Conservation (phyloP, 306 rosid species). For the Hippophae tibetana region DNA sequence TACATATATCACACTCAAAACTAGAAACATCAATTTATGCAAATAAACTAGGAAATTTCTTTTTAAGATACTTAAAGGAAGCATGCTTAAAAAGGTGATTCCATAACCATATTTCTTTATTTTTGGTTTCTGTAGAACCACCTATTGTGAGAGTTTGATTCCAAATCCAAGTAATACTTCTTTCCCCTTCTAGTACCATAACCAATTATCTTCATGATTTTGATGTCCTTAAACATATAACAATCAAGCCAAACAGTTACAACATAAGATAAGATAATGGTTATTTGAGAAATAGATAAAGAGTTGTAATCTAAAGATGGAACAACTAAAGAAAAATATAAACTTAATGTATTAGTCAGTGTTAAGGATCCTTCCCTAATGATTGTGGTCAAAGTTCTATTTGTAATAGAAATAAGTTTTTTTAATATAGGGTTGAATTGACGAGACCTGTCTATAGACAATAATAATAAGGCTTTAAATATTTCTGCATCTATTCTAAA, state of each 20-base stretch:
- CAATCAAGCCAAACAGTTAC: conserved; percentile 12
- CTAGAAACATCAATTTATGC: background rate
- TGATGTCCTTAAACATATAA: too few species aligned
- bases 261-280: conserved; percentile 4
- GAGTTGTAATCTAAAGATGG: conserved; percentile 4
- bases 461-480: too few species aligned
- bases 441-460: background rate
- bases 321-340: conserved; percentile 3
- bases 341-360: conserved; percentile 1
- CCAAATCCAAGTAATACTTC: background rate
- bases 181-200: background rate
- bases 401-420: conserved; percentile 3
- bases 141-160: background rate
- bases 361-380: conserved; percentile 5
- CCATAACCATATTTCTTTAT: conserved; percentile 6
- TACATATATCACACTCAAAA: background rate
- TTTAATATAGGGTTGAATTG: conserved; percentile 2
- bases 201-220: too few species aligned
- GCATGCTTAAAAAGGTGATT: background rate
- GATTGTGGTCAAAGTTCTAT: background rate
- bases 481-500: too few species aligned
- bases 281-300: conserved; percentile 16
- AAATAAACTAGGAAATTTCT: background rate
- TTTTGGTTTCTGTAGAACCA: background rate
- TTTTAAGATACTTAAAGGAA: background rate